Percentiles rank a stretch among this genome's conserved stretches.
phyloP scores from a whole-genome alignment of 768 basidiomycete species.

The Lentinula guzmanii region DNA sequence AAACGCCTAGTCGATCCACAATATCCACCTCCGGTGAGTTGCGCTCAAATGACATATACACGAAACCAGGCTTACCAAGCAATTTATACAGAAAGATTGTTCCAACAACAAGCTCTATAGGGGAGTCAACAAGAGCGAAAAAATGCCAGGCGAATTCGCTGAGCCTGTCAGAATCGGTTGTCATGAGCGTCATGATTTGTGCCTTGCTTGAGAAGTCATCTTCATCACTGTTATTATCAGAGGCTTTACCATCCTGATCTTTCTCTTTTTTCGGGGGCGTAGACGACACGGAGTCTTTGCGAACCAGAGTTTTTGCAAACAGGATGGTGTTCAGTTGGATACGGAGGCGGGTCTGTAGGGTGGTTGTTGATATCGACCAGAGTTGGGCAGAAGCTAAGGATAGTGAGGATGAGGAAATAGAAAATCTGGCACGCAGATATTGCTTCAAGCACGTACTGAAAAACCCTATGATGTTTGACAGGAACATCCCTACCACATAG shows the following conservation, averaged over 20 bases:
- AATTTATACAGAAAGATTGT: slow-evolving; percentile 71
- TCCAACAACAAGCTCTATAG: slow-evolving; percentile 73
- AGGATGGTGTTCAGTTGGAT: slow-evolving; percentile 80
- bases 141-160: slow-evolving; percentile 80
- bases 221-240: slow-evolving; percentile 35
- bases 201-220: slow-evolving; percentile 62
- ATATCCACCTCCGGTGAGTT: background rate
- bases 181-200: slow-evolving; percentile 94
- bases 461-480: slow-evolving; percentile 34
- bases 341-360: slow-evolving; percentile 62
- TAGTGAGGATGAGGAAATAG: background rate
- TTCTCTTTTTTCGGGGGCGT: slow-evolving; percentile 21
- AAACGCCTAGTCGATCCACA: slow-evolving; percentile 35
- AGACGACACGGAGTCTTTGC: slow-evolving; percentile 79
- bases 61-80: slow-evolving; percentile 41
- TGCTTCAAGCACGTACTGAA: slow-evolving; percentile 26
- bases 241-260: slow-evolving; percentile 8
- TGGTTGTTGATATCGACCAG: slow-evolving; percentile 65
- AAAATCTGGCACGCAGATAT: background rate
- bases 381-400: slow-evolving; percentile 57
- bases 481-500: slow-evolving; percentile 47
- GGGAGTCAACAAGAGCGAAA: slow-evolving; percentile 72
- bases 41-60: background rate
- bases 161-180: slow-evolving; percentile 88
- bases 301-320: slow-evolving; percentile 79